Percentiles rank a stretch among this genome's conserved stretches.
Conservation (phyloP, 163 green algal genomes). For the Volvox carteri region DNA sequence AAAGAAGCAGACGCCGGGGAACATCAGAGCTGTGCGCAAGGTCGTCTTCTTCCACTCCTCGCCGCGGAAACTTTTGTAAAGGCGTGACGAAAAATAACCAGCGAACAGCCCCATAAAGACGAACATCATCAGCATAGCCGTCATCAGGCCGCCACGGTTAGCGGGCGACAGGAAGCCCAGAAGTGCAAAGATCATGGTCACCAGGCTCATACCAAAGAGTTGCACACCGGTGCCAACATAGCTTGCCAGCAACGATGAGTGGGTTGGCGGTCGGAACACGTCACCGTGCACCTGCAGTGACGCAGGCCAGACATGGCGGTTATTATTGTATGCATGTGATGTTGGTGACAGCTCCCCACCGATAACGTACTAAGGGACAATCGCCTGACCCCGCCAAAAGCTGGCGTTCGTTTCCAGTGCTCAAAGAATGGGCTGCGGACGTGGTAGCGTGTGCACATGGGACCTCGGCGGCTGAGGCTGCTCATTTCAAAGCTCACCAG, state of each 20-base stretch:
- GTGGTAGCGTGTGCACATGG: too few species aligned
- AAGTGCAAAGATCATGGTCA: conserved; percentile 97
- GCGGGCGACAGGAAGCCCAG: conserved; percentile 98
- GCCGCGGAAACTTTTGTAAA: conserved; percentile 95
- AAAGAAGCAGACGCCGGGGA: conserved; percentile 77
- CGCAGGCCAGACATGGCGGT: neutral
- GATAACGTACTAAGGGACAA: too few species aligned
- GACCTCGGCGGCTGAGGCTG: too few species aligned
- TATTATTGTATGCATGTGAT: neutral
- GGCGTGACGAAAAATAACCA: conserved; percentile 92
- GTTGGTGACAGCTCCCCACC: too few species aligned
- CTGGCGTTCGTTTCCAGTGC: too few species aligned
- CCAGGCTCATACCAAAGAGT: conserved; percentile 92
- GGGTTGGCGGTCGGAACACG: conserved; percentile 91
- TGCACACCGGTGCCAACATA: conserved; percentile 95
- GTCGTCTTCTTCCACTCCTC: conserved; percentile 96
- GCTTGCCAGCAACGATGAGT: conserved; percentile 85
- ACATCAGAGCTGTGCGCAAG: conserved; percentile 93
- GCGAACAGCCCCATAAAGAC: conserved; percentile 97
- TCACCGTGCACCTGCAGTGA: conserved; percentile 92
- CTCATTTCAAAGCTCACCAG: too few species aligned
- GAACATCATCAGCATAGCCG: conserved; percentile 91
- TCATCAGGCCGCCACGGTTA: conserved; percentile 97
- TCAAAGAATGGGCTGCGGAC: too few species aligned
- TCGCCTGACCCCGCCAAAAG: too few species aligned